Conservation (phyloP, 805 yeast genomes). For the Metschnikowia anglica region DNA sequence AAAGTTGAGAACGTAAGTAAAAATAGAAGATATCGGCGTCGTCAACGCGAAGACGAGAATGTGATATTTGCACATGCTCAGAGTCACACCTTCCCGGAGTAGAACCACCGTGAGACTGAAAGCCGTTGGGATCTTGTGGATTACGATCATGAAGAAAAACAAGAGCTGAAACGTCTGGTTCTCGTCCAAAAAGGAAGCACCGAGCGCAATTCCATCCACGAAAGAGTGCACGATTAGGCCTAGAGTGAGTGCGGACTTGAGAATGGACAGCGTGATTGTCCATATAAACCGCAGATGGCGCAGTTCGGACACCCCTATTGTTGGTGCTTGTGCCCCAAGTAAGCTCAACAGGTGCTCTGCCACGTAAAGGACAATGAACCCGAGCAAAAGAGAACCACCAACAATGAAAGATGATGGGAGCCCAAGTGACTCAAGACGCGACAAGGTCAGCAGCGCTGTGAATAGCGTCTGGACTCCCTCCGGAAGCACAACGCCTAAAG, state of each 20-base stretch:
- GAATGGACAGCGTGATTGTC: constrained; percentile 23
- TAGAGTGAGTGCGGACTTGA: constrained; percentile 50
- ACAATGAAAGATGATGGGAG: constrained; percentile 26
- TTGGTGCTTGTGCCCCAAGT: background rate
- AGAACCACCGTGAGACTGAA: constrained; percentile 63
- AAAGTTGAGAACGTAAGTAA: constrained; percentile 44
- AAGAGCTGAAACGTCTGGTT: constrained; percentile 39
- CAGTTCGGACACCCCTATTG: background rate
- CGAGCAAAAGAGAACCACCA: constrained; percentile 52
- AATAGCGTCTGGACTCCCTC: constrained; percentile 57
- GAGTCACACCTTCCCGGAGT: constrained; percentile 36
- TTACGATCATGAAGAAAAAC: constrained; percentile 58
- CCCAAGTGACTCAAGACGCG: constrained; percentile 2
- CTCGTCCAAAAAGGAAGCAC: constrained; percentile 51
- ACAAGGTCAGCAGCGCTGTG: constrained; percentile 14
- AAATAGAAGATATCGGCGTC: constrained; percentile 60
- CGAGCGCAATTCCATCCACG: constrained; percentile 73
- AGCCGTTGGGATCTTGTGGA: constrained; percentile 75
- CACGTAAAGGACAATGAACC: constrained; percentile 53
- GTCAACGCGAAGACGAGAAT: constrained; percentile 48
- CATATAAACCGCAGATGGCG: background rate
- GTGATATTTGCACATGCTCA: constrained; percentile 42
- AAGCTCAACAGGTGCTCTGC: constrained; percentile 35
- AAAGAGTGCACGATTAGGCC: constrained; percentile 66
- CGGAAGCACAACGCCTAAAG: constrained; percentile 59